Evolutionary conservation across 1,139 yeast species (phyloP).

Genomic region (Zhuliangozyma blackwelliae): DNA sequence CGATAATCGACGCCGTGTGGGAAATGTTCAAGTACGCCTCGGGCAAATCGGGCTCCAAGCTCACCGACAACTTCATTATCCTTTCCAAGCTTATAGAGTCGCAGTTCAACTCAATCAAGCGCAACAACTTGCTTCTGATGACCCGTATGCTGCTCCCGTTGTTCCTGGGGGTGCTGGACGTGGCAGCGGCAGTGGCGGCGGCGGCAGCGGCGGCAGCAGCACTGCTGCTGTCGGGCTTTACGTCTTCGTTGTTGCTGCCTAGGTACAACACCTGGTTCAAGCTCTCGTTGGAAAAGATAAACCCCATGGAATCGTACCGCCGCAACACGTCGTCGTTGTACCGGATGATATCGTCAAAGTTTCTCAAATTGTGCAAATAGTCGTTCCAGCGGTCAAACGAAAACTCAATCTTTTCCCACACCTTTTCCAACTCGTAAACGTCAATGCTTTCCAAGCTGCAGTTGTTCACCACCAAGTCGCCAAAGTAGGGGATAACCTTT

Average conservation of each 20-base stretch:
- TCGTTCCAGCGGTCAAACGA: constrained; percentile 83
- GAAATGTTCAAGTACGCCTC: constrained; percentile 31
- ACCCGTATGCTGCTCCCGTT: constrained; percentile 3
- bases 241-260: constrained; percentile 33
- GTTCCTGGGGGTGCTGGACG: not conserved
- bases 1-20: constrained; percentile 5
- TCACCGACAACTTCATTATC: constrained; percentile 37
- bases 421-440: constrained; percentile 57
- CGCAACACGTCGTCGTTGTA: constrained; percentile 43
- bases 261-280: constrained; percentile 42
- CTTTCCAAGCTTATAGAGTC: constrained; percentile 36
- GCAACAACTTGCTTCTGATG: constrained; percentile 20
- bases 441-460: constrained; percentile 21
- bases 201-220: not conserved
- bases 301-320: constrained; percentile 44
- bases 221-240: not conserved
- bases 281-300: constrained; percentile 44
- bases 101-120: constrained; percentile 36
- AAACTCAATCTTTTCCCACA: constrained; percentile 64
- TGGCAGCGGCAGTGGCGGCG: not conserved
- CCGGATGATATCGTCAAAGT: constrained; percentile 35
- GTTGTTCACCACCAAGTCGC: constrained; percentile 57
- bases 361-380: constrained; percentile 43
- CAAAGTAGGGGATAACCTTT: constrained; percentile 85
- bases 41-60: constrained; percentile 37